phyloP scores from a whole-genome alignment of 1,284 basidiomycete species.

The Cryptococcus jaspeensis region DNA sequence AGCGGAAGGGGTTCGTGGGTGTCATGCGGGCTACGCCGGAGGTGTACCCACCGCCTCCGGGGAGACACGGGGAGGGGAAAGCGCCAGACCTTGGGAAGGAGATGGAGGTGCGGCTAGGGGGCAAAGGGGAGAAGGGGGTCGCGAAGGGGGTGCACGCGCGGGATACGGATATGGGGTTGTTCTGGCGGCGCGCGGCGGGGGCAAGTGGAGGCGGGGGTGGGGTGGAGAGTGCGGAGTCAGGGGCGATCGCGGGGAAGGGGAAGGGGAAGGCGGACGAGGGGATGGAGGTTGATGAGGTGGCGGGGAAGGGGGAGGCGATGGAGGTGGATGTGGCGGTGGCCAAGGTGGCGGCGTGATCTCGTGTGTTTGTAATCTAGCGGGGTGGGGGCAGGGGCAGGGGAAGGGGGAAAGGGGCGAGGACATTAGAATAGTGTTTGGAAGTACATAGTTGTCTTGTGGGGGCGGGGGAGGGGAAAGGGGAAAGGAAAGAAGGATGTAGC shows the following conservation, averaged over 20 bases:
- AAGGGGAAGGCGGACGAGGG: not conserved
- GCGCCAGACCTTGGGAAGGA: not conserved
- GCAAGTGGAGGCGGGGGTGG: not conserved
- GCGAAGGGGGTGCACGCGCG: no score
- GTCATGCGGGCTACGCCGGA: slow-evolving; percentile 5
- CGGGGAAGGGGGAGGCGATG: not conserved
- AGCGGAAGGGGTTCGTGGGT: no score
- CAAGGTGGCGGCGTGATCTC: not conserved
- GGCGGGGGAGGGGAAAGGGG: not conserved
- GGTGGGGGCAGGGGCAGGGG: no score
- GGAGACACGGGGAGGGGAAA: not conserved
- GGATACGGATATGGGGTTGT: no score
- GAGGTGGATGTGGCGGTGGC: not conserved
- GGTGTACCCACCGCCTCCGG: slow-evolving; percentile 4
- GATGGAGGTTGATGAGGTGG: not conserved
- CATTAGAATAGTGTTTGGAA: not conserved
- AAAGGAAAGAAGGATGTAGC: not conserved
- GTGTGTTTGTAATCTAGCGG: not conserved
- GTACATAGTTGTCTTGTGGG: no score
- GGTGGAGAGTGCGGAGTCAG: not conserved
- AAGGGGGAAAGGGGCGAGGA: not conserved
- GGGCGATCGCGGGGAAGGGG: not conserved
- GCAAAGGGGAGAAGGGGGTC: no score
- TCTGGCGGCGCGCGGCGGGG: not conserved
- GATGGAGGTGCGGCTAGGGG: no score